Evolutionary conservation across 1,139 yeast genomes (phyloP).

Genomic region (Pichia sp.): DNA sequence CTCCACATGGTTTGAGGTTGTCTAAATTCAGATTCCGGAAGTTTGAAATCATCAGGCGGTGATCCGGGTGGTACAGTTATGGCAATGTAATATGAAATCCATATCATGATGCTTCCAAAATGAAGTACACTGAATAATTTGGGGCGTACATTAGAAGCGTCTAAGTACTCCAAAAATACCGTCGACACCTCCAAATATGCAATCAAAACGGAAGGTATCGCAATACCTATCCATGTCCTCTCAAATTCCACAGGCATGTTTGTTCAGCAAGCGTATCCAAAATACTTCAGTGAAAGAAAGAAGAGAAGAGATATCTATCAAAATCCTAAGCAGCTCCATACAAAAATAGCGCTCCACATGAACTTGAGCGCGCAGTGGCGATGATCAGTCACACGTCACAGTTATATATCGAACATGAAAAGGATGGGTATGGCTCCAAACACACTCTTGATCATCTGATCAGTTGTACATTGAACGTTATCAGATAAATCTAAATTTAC

Average conservation of each 20-base stretch:
- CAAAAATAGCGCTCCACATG: too few species aligned
- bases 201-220: conserved; percentile 62
- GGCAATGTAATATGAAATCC: conserved; percentile 66
- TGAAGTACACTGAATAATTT: conserved; percentile 41
- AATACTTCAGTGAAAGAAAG: too few species aligned
- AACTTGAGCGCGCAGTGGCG: too few species aligned
- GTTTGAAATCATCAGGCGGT: conserved; percentile 38
- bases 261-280: too few species aligned
- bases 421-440: too few species aligned
- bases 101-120: conserved; percentile 45
- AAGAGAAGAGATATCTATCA: too few species aligned
- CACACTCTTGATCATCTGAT: too few species aligned
- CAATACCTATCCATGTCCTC: conserved; percentile 55
- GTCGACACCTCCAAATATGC: conserved; percentile 57
- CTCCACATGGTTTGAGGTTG: conserved; percentile 34
- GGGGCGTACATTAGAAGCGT: conserved; percentile 16
- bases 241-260: conserved; percentile 33
- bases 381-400: too few species aligned
- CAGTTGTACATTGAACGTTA: too few species aligned
- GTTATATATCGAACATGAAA: too few species aligned
- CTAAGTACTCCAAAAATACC: conserved; percentile 48
- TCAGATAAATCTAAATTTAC: too few species aligned
- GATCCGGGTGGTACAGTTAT: conserved; percentile 52
- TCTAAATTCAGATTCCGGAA: conserved; percentile 25
- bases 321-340: too few species aligned